Evolutionary conservation across 1,284 basidiomycete genomes (phyloP).

Genomic region (Grifola frondosa): DNA sequence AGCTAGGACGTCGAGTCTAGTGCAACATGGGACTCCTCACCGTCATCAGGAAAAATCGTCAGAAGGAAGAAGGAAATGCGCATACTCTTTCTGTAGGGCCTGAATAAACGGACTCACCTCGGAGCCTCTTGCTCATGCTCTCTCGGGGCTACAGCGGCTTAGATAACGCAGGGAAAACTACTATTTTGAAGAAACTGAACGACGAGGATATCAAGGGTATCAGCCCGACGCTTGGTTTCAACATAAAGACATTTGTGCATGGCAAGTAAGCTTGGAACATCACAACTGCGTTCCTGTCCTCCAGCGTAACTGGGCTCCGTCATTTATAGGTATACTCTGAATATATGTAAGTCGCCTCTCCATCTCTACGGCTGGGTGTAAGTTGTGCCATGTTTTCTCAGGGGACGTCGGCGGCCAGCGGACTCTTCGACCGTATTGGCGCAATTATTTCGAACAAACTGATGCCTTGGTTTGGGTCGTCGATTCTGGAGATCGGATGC

Average conservation of each 20-base stretch:
- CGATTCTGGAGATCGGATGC: slow-evolving; percentile 87
- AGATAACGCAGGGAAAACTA: slow-evolving; percentile 99
- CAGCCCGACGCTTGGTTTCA: slow-evolving; percentile 96
- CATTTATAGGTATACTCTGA: slow-evolving; percentile 77
- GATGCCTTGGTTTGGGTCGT: slow-evolving; percentile 99
- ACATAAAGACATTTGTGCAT: slow-evolving; percentile 95
- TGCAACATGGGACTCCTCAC: slow-evolving; percentile 84
- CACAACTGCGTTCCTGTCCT: background rate
- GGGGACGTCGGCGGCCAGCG: slow-evolving; percentile 99
- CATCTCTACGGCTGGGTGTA: background rate
- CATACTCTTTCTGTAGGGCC: slow-evolving; percentile 83
- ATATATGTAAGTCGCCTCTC: slow-evolving; percentile 71
- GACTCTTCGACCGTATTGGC: slow-evolving; percentile 95
- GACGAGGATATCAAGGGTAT: slow-evolving; percentile 86
- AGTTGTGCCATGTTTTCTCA: slow-evolving; percentile 31
- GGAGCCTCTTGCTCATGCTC: too few relatives aligned
- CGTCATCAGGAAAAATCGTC: slow-evolving; percentile 95
- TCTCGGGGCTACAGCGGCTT: slow-evolving; percentile 88
- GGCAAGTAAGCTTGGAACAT: slow-evolving; percentile 63
- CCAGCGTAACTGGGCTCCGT: background rate
- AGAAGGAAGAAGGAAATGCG: slow-evolving; percentile 96
- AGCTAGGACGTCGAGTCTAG: too few relatives aligned
- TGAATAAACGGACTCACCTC: too few relatives aligned
- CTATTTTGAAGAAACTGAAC: slow-evolving; percentile 93
- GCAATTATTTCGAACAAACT: slow-evolving; percentile 99